Evolutionary conservation across 129 eudicot species (phyloP).

Genomic region (Artemisia annua): DNA sequence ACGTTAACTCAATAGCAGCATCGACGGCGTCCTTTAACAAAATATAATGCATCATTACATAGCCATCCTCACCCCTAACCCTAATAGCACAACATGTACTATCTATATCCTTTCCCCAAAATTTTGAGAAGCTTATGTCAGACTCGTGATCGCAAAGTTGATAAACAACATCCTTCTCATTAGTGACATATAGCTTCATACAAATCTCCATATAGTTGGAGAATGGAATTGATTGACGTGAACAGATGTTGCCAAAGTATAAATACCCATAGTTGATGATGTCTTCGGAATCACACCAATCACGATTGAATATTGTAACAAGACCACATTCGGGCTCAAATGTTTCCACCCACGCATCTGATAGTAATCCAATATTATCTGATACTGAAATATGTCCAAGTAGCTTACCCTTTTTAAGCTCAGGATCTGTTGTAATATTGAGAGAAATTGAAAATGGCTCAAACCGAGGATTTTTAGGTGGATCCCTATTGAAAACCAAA

Average conservation of each 20-base stretch:
- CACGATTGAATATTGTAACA: not conserved
- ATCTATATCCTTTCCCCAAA: too few relatives aligned
- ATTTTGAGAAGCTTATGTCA: not conserved
- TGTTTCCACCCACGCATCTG: not conserved
- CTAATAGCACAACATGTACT: too few relatives aligned
- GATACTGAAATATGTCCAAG: not conserved
- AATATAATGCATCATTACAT: too few relatives aligned
- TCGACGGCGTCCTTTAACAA: too few relatives aligned
- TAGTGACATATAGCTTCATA: not conserved
- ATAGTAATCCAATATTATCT: not conserved
- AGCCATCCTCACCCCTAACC: too few relatives aligned
- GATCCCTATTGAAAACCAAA: too few relatives aligned
- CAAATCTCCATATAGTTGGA: not conserved
- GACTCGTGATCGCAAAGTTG: not conserved
- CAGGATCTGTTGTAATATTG: not conserved
- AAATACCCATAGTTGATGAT: not conserved
- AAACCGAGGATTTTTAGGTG: not conserved
- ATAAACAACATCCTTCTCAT: not conserved
- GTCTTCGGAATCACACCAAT: not conserved
- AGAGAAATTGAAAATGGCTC: not conserved
- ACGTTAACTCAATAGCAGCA: too few relatives aligned
- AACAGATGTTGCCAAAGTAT: not conserved
- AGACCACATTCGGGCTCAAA: not conserved
- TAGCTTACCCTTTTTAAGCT: not conserved
- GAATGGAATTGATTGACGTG: constrained; percentile 2